Base-by-base conservation (phyloP, 2,329 filamentous ascomycete species). In the Apiospora saccharicola region DNA sequence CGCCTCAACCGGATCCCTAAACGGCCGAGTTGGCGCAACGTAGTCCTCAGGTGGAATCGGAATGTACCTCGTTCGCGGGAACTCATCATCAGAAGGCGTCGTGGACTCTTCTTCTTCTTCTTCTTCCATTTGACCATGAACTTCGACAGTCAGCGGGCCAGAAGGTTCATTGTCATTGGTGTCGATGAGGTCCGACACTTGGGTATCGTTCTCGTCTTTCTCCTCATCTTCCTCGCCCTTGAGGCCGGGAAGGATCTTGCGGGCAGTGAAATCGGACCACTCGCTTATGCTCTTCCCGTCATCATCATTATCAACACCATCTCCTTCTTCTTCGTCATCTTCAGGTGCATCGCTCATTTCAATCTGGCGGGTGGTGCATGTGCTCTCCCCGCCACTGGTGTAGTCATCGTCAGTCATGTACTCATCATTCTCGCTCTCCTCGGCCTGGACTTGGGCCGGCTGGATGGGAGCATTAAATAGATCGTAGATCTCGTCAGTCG, bases 401-500 rank as follows among this genome's bases (percentile, higher is more conserved):
- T 96, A 98, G 76, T 94, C 92, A 34, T 85, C 89, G 24, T 51
- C 49, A 2, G 88, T 89, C 76, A 95, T 92, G 75, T 93, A 93
- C 67, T 92, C 90, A 72, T 92, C 91, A 19, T 94, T 77, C 34
- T 86, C 88, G 70, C 83, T 86, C 53, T 83, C 84, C 10, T 85
- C 84, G 1, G 79, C 76, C 37, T 83, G 81, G 41, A 82, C 82
- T 22, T 83, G 78, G 0, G 75, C 80, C 70, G 81, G 74, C 71
- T 84, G 83, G 26, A 96, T 82, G 1, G 96, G 96, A 72, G 96
- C 93, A 78, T 96, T 98, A 83, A 98, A 99, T 68, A 99, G 94
- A 72, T 95, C 95, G 78, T 98, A 98, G 70, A 99, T 98, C 77
- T 99, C 96, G 77, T 98, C 95, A 74, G 96, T 98, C 5, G 96